Base-by-base conservation (phyloP, 2,329 filamentous ascomycete species). In the Xylariomycetidae sp. region DNA sequence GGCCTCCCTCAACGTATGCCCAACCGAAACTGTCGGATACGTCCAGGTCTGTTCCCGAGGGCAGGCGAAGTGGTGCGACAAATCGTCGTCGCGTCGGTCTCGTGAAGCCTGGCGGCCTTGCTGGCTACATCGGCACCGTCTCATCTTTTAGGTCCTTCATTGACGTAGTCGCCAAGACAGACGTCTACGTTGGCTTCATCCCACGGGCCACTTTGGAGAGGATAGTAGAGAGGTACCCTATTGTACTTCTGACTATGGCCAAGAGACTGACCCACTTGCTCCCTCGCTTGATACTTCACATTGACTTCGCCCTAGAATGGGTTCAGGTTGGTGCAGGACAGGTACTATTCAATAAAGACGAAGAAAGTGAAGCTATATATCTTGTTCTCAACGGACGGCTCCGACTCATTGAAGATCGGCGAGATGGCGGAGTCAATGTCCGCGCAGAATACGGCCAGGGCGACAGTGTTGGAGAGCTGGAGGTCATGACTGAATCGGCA, bases 271-370 rank as follows among this genome's bases (percentile, higher is more conserved):
- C 94, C 0, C 89, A 81, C 41, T 76, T 98, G 5, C 67, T 98
- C 4, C 92, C 94, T 1, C 80, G 87, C 11, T 67, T 98, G 33
- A 89, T 98, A 41, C 70, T 96, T 12, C 92, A 98, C 53, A 97
- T 98, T 44, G 92, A 98, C 59, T 98, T 98, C 63, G 92, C 92
- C 4, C 70, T 98, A 13, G 94, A 98, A 65, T 98, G 94, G 92
- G 82, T 96, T 3, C 94, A 98, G 55, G 88, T 98, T 41, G 88
- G 88, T 59, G 88, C 92, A 4, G 89, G 92, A 0, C 88, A 98
- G 55, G 85, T 96, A 8, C 85, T 98, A 22, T 95, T 94, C 57
- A 87, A 94, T 46, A 85, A 94, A 59, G 82, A 82, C 3, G 89
- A 98, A 46, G 92, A 97, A 46, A 98, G 92, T 51, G 92, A 98